Conservation (phyloP, 2,329 filamentous ascomycete species). For the Ceratocystis papillata region DNA sequence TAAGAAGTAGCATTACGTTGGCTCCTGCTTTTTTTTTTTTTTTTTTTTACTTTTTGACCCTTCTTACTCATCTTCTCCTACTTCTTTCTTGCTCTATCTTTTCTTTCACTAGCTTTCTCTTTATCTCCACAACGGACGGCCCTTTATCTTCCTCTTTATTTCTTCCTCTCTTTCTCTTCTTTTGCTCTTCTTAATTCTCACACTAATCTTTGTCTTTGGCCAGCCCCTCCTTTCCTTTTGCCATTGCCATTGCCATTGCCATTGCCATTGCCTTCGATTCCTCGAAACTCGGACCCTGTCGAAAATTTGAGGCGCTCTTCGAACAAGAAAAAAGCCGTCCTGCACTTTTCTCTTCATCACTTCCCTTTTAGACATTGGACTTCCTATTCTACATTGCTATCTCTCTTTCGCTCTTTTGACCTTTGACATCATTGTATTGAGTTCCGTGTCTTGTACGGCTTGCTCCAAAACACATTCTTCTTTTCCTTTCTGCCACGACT, state of each 20-base stretch:
- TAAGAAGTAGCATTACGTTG: constrained; percentile 11
- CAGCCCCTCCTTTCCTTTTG: constrained; percentile 1
- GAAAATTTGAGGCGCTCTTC: not conserved
- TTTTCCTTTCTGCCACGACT: not conserved
- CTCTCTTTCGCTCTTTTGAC: not conserved
- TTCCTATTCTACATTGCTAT: not conserved
- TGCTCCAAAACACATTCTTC: not conserved
- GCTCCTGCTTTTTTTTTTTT: not conserved
- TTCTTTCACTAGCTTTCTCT: constrained; percentile 12
- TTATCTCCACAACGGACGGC: constrained; percentile 6
- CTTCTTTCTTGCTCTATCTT: constrained; percentile 1
- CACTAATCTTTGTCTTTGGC: not conserved
- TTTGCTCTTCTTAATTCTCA: not conserved
- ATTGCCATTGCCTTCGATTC: not conserved
- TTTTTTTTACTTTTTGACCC: not conserved
- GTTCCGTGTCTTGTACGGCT: not conserved
- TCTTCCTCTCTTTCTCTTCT: not conserved
- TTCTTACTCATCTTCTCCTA: not conserved
- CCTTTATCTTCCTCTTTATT: constrained; percentile 3
- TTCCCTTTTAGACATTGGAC: not conserved
- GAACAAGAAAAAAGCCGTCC: not conserved
- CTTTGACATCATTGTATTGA: not conserved
- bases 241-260: not conserved
- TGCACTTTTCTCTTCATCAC: constrained; percentile 13
- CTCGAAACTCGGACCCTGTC: constrained; percentile 7